Evolutionary conservation across 1,139 yeast species (phyloP).

Genomic region (Yarrowia galli): DNA sequence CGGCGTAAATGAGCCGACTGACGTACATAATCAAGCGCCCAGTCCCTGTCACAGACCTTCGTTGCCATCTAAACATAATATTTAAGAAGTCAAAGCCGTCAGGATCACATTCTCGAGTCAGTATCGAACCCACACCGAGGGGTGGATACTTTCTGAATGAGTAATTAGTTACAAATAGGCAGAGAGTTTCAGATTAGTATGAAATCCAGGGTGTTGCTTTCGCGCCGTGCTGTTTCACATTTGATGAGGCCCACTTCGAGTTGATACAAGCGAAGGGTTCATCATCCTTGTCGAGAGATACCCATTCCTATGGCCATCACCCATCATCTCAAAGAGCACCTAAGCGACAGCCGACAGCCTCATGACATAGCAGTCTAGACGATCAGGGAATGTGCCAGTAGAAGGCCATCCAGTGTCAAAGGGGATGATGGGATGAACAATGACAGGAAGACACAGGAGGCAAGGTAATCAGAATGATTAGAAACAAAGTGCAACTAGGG

Average conservation of each 20-base stretch:
- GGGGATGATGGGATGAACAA: no score
- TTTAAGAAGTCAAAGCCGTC: neutral
- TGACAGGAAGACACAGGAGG: no score
- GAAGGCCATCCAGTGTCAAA: no score
- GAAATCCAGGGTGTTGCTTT: neutral
- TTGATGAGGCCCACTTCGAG: neutral
- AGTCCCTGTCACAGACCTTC: no score
- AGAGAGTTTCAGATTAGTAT: neutral
- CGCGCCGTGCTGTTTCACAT: neutral
- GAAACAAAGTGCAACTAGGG: neutral
- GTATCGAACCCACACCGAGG: neutral
- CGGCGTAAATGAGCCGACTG: neutral
- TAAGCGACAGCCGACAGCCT: neutral
- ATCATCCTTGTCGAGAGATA: no score
- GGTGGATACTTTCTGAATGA: neutral
- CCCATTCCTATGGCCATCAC: no score
- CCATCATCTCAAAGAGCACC: neutral
- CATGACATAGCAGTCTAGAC: neutral
- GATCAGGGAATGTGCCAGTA: neutral
- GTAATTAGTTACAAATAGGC: neutral
- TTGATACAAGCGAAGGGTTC: neutral
- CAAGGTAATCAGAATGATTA: neutral
- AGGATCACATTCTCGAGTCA: no score
- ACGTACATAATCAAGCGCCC: neutral
- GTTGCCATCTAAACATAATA: neutral